phyloP scores from a whole-genome alignment of 139 green algal genomes.

The Coelastrella sp. region DNA sequence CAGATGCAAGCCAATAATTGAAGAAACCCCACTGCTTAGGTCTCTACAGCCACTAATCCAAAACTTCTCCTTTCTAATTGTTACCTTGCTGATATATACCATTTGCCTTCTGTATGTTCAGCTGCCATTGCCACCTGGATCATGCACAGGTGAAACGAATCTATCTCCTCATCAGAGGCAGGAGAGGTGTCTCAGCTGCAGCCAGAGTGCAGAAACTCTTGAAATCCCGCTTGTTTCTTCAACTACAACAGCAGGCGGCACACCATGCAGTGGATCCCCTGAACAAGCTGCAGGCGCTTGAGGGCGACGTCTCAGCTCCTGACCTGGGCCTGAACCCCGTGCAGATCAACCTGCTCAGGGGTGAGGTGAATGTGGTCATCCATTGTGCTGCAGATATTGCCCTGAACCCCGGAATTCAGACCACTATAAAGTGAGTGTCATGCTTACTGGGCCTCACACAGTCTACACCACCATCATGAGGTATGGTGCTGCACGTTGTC shows the following conservation, averaged over 20 bases:
- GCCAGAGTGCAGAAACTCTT: background rate
- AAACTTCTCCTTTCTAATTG: no score
- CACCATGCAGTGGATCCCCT: background rate
- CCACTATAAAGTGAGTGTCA: background rate
- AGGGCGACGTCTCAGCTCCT: constrained; percentile 12
- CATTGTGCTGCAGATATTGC: constrained; percentile 26
- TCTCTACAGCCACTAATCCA: no score
- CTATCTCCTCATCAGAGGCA: background rate
- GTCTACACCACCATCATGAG: no score
- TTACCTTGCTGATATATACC: no score
- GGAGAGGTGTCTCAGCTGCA: background rate
- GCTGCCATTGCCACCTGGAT: background rate
- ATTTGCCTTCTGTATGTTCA: no score
- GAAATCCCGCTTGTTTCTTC: background rate
- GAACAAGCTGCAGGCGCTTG: background rate
- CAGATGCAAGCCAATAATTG: no score
- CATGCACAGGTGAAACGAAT: background rate
- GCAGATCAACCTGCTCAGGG: background rate
- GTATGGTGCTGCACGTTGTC: no score
- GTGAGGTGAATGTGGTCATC: background rate
- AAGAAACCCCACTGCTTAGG: no score
- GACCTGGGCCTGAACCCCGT: background rate
- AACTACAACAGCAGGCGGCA: background rate
- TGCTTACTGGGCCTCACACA: no score
- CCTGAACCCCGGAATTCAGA: background rate